Base-by-base conservation (phyloP, 495 filamentous ascomycete genomes). In the Lophiotrema nucula region DNA sequence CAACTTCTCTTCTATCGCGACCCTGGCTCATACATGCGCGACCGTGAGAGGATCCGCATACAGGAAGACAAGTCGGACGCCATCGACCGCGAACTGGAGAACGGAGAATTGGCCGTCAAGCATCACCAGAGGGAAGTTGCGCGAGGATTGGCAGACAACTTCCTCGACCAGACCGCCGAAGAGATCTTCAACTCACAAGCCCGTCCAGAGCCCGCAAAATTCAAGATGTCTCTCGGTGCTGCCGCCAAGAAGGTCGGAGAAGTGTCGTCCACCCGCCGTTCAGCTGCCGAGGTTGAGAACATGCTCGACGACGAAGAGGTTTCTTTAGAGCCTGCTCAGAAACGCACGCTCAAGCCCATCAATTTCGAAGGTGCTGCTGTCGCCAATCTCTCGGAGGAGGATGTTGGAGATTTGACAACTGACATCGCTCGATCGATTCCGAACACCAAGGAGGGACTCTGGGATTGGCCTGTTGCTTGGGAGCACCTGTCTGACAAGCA, bases 401-500 rank as follows among this genome's bases (percentile, higher is more conserved):
- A 97, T 65, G 79, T 90, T 16, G 83, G 85, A 24, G 85, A 90
- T 66, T 85, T 87, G 8, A 85, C 87, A 2, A 79, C 84, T 51
- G 85, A 92, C 47, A 73, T 99, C 46, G 93, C 92, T 0, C 81
- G 84, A 42, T 90, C 97, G 67, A 97, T 99, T 63, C 93, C 93
- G 0, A 86, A 82, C 27, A 86, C 91, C 68, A 88, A 87, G 64
- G 83, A 88, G 10, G 92, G 89, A 11, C 77, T 99, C 21, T 99
- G 92, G 88, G 82, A 82, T 4, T 97, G 89, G 89, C 79, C 85
- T 26, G 83, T 99, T 73, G 88, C 92, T 61, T 99, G 92, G 92
- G 88, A 96, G 26, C 92, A 87, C 76, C 83, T 99, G 60, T 90
- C 96, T 70, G 87, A 92, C 41, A 82, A 79, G 13, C 80, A 95